These are phyloP conservation scores for Collybia sp. DNA, from an alignment of 768 basidiomycete genomes.

Conservation along the genomic window DNA sequence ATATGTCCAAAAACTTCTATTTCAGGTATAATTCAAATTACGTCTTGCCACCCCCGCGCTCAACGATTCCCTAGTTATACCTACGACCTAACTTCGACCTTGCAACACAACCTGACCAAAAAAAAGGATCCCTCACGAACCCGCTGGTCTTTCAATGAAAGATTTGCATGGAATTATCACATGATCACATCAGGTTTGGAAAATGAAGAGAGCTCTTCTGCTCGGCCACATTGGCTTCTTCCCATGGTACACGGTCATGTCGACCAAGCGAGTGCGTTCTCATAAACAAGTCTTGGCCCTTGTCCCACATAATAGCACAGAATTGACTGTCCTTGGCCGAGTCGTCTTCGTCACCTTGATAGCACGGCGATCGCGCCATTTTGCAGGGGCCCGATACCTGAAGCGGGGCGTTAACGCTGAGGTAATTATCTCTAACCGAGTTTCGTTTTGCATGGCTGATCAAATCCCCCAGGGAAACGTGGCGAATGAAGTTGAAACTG, in stretches of 20 bases:
- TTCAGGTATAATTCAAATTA: constrained; percentile 59
- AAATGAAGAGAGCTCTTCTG: constrained; percentile 28
- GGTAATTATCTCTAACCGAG: constrained; percentile 24
- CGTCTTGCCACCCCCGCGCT: neutral
- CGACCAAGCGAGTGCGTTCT: constrained; percentile 88
- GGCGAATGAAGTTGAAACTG: constrained; percentile 98
- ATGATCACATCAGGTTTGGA: constrained; percentile 71
- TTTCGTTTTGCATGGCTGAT: no score
- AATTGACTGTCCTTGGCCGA: constrained; percentile 85
- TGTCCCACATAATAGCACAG: constrained; percentile 32
- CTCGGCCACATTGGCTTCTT: constrained; percentile 77
- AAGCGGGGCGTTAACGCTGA: constrained; percentile 94
- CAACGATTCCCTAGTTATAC: constrained; percentile 60
- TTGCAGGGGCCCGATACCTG: constrained; percentile 91
- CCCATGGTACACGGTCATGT: constrained; percentile 95
- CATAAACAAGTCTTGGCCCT: neutral
- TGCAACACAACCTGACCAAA: constrained; percentile 85
- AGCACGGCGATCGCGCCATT: constrained; percentile 89
- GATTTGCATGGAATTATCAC: constrained; percentile 94
- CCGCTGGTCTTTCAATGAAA: constrained; percentile 73
- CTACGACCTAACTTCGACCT: constrained; percentile 94
- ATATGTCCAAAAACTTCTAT: constrained; percentile 99
- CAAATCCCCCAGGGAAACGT: constrained; percentile 73
- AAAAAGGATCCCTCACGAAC: constrained; percentile 37
- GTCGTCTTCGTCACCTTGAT: constrained; percentile 94